Evolutionary conservation across 192 early-diverging fungal species (phyloP).

Genomic region (Podochytrium sp.): DNA sequence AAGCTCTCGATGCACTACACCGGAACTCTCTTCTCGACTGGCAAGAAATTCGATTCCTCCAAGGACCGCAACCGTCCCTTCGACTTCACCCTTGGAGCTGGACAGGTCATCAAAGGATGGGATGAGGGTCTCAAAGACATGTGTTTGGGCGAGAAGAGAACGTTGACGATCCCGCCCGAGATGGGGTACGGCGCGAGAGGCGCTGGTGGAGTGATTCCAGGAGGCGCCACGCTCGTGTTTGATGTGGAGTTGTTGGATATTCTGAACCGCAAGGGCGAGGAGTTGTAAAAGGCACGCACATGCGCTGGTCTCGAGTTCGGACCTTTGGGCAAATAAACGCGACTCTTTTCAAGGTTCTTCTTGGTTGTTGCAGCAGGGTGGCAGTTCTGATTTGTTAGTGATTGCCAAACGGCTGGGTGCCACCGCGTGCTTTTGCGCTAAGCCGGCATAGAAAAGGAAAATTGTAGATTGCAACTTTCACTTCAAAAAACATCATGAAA

Average conservation of each 20-base stretch:
- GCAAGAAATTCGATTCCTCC: conserved; percentile 75
- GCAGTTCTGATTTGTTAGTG: no score
- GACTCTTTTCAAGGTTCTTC: no score
- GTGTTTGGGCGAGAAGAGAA: conserved; percentile 82
- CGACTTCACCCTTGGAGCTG: conserved; percentile 70
- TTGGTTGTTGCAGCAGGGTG: no score
- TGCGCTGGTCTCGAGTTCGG: no score
- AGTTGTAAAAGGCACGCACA: no score
- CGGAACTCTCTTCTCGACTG: conserved; percentile 36
- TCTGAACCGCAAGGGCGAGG: conserved; percentile 25
- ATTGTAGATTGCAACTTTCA: no score
- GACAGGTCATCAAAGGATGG: conserved; percentile 80
- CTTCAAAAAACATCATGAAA: no score
- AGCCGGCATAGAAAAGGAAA: no score
- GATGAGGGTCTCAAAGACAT: conserved; percentile 63
- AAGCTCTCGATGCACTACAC: conserved; percentile 37
- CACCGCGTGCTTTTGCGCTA: no score
- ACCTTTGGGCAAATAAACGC: no score
- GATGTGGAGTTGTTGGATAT: conserved; percentile 77
- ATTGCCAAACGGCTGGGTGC: no score
- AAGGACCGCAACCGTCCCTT: conserved; percentile 68
- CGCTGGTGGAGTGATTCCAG: conserved; percentile 48
- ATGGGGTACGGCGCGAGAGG: conserved; percentile 63
- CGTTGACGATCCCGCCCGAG: conserved; percentile 71
- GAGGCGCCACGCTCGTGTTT: conserved; percentile 71